Percentiles rank a stretch among this genome's conserved stretches.
These are phyloP conservation scores for Ramularia collo-cygni DNA, from an alignment of 2,329 filamentous ascomycete genomes.

Conservation along the genomic window DNA sequence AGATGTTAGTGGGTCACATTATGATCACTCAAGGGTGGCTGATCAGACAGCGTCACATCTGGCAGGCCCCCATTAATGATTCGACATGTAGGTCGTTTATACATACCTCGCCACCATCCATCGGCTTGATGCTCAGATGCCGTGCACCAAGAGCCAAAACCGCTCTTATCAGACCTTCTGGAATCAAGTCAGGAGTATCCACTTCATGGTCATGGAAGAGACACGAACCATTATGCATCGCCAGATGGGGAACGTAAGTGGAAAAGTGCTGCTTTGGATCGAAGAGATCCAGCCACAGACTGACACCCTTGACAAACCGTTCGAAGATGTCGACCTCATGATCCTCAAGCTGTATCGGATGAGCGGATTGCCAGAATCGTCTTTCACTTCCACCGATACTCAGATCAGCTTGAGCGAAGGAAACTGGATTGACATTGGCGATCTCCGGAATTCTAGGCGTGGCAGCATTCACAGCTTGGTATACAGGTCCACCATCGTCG, in stretches of 20 bases:
- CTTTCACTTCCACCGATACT: no score
- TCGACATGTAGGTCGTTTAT: no score
- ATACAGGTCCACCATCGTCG: constrained; percentile 12
- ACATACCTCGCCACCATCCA: constrained; percentile 15
- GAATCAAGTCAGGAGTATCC: background rate
- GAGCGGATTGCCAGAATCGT: constrained; percentile 22
- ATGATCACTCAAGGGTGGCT: no score
- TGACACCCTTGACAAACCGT: constrained; percentile 34
- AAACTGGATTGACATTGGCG: constrained; percentile 19
- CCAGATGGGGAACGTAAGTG: constrained; percentile 33
- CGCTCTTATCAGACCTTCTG: constrained; percentile 49
- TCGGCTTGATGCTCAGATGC: constrained; percentile 40
- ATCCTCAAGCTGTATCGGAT: constrained; percentile 26
- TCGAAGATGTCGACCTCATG: constrained; percentile 34
- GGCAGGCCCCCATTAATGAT: no score
- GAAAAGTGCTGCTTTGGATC: constrained; percentile 37
- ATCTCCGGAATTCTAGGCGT: constrained; percentile 21
- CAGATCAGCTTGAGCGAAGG: no score
- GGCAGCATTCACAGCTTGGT: no score
- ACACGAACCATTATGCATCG: constrained; percentile 42
- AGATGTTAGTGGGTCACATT: no score
- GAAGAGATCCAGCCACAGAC: constrained; percentile 39
- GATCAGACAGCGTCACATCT: no score
- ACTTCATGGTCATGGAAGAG: no score
- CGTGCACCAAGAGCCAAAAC: constrained; percentile 51